These are phyloP conservation scores for Pneumocystis wakefieldiae DNA, from an alignment of 1,139 yeast species.

Conservation along the genomic window DNA sequence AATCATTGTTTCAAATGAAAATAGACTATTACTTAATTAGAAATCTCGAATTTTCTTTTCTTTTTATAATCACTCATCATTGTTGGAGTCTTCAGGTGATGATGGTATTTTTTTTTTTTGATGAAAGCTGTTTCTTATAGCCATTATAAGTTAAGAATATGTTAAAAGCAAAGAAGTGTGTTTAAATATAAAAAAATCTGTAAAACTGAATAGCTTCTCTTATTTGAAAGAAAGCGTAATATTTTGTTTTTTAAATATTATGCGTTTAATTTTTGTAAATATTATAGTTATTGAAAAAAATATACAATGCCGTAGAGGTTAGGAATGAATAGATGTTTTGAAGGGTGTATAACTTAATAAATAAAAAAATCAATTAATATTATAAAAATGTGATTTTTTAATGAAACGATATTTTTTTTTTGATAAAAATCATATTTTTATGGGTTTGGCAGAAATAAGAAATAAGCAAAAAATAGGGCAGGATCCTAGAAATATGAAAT, in stretches of 20 bases:
- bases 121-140: not conserved
- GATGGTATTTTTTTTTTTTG: not conserved
- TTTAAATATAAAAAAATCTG: not conserved
- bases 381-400: no score
- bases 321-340: not conserved
- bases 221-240: not conserved
- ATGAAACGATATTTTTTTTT: no score
- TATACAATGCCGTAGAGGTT: not conserved
- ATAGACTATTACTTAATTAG: not conserved
- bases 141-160: not conserved
- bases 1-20: not conserved
- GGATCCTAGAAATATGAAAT: slow-evolving; percentile 86
- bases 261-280: not conserved
- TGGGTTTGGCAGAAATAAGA: slow-evolving; percentile 74
- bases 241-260: not conserved
- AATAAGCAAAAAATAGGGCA: slow-evolving; percentile 73
- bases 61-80: not conserved
- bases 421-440: not conserved
- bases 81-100: not conserved
- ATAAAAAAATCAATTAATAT: not conserved
- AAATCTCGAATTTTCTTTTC: not conserved
- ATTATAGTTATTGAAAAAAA: not conserved
- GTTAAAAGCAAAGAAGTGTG: not conserved
- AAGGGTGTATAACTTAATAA: not conserved
- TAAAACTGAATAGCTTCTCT: not conserved